Conservation (phyloP, 306 rosid species). For the apple (Malus domestica) region DNA sequence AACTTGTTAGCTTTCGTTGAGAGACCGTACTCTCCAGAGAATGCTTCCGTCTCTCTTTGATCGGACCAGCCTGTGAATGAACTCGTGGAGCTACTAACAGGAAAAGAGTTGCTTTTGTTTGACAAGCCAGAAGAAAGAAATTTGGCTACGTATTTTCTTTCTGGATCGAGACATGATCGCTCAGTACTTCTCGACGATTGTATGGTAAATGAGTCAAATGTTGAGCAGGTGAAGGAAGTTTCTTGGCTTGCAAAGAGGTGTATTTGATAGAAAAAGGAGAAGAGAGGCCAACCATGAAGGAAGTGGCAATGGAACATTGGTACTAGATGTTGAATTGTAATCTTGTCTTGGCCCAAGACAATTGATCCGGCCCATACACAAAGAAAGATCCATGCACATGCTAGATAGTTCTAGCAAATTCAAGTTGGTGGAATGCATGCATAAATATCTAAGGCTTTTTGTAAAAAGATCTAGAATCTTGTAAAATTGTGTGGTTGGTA, state of each 20-base stretch:
- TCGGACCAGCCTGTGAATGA: conserved; percentile 35
- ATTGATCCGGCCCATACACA: too few relatives aligned
- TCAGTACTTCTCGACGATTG: not conserved
- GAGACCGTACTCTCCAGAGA: conserved; percentile 45
- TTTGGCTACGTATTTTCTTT: not conserved
- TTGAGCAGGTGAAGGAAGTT: not conserved
- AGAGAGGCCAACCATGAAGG: not conserved
- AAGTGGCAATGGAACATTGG: not conserved
- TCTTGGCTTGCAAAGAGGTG: not conserved
- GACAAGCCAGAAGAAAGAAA: not conserved
- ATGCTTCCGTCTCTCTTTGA: conserved; percentile 43
- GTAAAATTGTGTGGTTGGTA: too few relatives aligned
- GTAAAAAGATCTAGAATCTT: too few relatives aligned
- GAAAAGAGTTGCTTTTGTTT: not conserved
- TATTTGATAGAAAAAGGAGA: not conserved
- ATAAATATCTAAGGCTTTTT: too few relatives aligned
- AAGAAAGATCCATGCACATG: too few relatives aligned
- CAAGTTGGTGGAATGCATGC: too few relatives aligned
- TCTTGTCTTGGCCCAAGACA: too few relatives aligned
- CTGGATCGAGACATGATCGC: not conserved
- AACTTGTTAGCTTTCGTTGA: conserved; percentile 47
- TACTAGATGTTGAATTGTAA: not conserved
- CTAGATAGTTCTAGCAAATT: too few relatives aligned
- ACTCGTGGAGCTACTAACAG: conserved; percentile 10
- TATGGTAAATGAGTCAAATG: not conserved